These are phyloP conservation scores for Gynostemma pentaphyllum DNA, from an alignment of 306 rosid species.

Conservation along the genomic window DNA sequence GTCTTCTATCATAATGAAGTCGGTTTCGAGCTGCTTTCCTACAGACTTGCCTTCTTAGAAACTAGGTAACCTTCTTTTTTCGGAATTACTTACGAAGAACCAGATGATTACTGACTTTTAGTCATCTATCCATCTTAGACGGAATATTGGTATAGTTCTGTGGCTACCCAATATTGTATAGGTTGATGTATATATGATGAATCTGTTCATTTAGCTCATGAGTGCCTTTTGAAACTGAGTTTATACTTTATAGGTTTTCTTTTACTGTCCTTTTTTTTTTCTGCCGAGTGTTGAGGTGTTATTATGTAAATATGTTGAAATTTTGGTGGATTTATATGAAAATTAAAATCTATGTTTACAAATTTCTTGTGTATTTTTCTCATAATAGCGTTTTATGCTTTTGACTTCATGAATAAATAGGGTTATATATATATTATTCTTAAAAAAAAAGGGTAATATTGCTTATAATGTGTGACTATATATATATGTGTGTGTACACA, in stretches of 20 bases:
- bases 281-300: neutral
- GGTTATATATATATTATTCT: too few species aligned
- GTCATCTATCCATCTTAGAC: neutral
- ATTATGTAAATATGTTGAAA: neutral
- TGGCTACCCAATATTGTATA: neutral
- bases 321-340: neutral
- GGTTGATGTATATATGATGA: neutral
- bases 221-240: neutral
- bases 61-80: neutral
- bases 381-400: too few species aligned
- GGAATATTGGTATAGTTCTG: neutral
- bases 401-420: too few species aligned
- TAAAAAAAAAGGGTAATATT: too few species aligned
- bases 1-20: neutral
- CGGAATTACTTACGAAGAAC: neutral
- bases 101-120: neutral
- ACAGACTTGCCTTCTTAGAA: neutral
- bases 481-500: too few species aligned
- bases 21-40: neutral
- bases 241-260: neutral
- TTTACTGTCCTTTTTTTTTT: neutral
- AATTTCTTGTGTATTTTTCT: too few species aligned
- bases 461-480: too few species aligned
- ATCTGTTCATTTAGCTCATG: neutral
- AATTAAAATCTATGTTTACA: neutral